Evolutionary conservation across 106 monocot genomes (phyloP).

Genomic region (Dioscorea zingiberensis): DNA sequence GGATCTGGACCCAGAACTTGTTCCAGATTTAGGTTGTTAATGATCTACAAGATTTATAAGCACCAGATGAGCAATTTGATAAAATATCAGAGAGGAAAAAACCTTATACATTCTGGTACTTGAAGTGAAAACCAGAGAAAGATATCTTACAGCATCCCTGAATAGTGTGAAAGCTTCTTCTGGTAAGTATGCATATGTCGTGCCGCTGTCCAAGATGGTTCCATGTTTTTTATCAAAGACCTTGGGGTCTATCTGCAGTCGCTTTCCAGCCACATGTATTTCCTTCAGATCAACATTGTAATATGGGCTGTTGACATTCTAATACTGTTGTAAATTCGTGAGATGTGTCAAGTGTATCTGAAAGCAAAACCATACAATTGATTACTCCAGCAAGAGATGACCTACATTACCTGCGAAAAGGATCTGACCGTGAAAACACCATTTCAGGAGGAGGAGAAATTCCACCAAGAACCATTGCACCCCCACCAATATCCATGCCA

Average conservation of each 20-base stretch:
- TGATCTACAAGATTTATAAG: too few relatives aligned
- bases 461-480: conserved; percentile 92
- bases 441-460: conserved; percentile 59
- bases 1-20: conserved; percentile 83
- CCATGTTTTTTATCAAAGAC: conserved; percentile 73
- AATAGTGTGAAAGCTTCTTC: conserved; percentile 67
- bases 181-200: conserved; percentile 92
- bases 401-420: conserved; percentile 65
- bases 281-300: conserved; percentile 96
- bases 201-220: conserved; percentile 97
- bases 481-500: conserved; percentile 95
- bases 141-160: conserved; percentile 66
- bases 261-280: conserved; percentile 68
- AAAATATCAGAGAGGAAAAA: too few relatives aligned
- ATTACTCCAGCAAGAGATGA: conserved; percentile 4
- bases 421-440: conserved; percentile 73
- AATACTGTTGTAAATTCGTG: conserved; percentile 42
- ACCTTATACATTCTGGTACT: too few relatives aligned
- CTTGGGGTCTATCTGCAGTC: conserved; percentile 49
- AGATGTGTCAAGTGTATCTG: conserved; percentile 47
- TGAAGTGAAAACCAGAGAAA: not conserved
- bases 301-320: conserved; percentile 87
- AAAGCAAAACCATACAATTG: conserved; percentile 15
- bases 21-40: conserved; percentile 46
- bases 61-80: too few relatives aligned